Conservation (phyloP, 116 monocot genomes). For the Papilionanthe hybrid region DNA sequence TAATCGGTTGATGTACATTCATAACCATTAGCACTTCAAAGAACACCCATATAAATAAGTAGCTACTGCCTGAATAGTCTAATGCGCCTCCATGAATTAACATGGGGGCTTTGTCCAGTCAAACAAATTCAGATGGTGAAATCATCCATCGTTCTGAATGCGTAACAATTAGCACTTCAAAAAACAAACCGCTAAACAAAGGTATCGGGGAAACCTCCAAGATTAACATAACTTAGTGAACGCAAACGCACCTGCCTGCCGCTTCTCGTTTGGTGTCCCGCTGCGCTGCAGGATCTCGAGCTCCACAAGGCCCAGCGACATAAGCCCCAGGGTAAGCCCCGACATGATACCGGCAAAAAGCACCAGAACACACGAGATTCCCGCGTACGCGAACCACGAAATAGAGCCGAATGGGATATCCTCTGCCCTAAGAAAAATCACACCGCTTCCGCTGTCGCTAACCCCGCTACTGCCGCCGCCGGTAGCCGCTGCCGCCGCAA, state of each 20-base stretch:
- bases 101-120: background rate
- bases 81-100: background rate
- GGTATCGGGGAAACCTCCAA: no score
- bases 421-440: slow-evolving; percentile 19
- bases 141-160: background rate
- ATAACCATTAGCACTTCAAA: background rate
- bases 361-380: slow-evolving; percentile 55
- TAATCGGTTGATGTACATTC: background rate
- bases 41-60: background rate
- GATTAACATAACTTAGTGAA: no score
- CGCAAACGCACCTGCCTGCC: slow-evolving; percentile 38
- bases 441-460: background rate
- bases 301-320: slow-evolving; percentile 69
- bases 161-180: background rate
- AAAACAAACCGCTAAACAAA: background rate
- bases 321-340: slow-evolving; percentile 58
- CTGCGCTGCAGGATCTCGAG: slow-evolving; percentile 64
- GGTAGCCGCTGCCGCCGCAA: slow-evolving; percentile 5
- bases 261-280: slow-evolving; percentile 48
- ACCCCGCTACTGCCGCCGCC: background rate
- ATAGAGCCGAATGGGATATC: slow-evolving; percentile 37
- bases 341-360: slow-evolving; percentile 76
- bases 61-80: background rate
- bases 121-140: background rate
- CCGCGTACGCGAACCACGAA: slow-evolving; percentile 38